These are phyloP conservation scores for Scheffersomyces quercinus DNA, from an alignment of 1,139 yeast species.

Conservation along the genomic window DNA sequence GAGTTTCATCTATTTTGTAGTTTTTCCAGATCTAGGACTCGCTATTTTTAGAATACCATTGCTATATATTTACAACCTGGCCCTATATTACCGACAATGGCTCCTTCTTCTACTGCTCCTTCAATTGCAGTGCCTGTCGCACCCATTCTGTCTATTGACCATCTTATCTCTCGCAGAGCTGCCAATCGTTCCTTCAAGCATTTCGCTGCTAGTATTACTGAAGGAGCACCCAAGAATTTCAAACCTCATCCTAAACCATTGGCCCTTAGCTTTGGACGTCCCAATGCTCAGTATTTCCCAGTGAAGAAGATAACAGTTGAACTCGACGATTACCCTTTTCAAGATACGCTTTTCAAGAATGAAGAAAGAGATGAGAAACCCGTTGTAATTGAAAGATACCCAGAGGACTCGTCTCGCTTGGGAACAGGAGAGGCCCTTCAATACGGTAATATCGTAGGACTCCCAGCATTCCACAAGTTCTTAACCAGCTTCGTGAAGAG, in stretches of 20 bases:
- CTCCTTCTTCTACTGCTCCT: neutral
- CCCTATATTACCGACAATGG: neutral
- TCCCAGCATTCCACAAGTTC: neutral
- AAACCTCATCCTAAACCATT: slow-evolving; percentile 3
- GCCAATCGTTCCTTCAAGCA: slow-evolving; percentile 1
- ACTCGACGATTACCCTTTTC: slow-evolving; percentile 3
- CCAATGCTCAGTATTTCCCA: slow-evolving; percentile 3
- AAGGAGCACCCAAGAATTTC: slow-evolving; percentile 2
- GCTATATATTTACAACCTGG: too few relatives aligned
- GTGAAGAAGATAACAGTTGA: neutral
- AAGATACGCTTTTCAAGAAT: slow-evolving; percentile 1
- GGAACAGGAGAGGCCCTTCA: slow-evolving; percentile 1
- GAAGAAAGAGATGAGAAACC: slow-evolving; percentile 16
- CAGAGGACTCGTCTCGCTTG: neutral
- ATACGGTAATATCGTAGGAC: slow-evolving; percentile 1
- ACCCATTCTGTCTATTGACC: slow-evolving; percentile 26
- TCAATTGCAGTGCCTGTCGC: neutral
- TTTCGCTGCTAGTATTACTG: neutral
- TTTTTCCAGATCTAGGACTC: too few relatives aligned
- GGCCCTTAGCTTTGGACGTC: slow-evolving; percentile 1
- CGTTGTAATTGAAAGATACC: neutral
- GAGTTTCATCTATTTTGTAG: too few relatives aligned
- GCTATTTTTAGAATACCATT: too few relatives aligned
- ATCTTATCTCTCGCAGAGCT: slow-evolving; percentile 16
- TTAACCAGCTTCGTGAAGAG: slow-evolving; percentile 1